Percentiles rank a stretch among this genome's conserved stretches.
Conservation (phyloP, 2,329 filamentous ascomycete species). For the Exophiala dermatitidis region DNA sequence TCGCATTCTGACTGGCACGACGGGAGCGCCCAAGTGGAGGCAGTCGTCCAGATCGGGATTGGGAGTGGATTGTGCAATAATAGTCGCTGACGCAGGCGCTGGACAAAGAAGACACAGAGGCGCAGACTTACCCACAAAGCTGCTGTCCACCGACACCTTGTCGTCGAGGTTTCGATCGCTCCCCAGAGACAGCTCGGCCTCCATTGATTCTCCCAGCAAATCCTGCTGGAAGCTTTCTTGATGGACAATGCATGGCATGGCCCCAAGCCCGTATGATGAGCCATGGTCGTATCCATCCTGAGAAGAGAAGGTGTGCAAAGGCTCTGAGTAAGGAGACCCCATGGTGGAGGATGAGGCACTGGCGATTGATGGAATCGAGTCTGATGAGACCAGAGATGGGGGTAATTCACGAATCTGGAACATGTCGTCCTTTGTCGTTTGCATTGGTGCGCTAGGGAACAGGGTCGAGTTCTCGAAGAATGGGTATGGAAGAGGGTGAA, state of each 20-base stretch:
- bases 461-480: constrained; percentile 21
- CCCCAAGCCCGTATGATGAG: constrained; percentile 45
- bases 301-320: constrained; percentile 45
- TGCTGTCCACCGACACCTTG: constrained; percentile 35
- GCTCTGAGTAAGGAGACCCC: constrained; percentile 59
- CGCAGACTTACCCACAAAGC: constrained; percentile 42
- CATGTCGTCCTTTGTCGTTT: constrained; percentile 19
- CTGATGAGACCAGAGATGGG: constrained; percentile 55
- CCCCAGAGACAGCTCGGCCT: constrained; percentile 37
- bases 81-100: constrained; percentile 17
- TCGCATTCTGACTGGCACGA: constrained; percentile 2
- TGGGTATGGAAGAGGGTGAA: constrained; percentile 20
- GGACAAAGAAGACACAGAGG: constrained; percentile 32
- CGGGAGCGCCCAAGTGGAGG: constrained; percentile 5
- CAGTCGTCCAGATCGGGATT: constrained; percentile 14
- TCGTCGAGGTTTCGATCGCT: constrained; percentile 28
- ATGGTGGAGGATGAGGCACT: constrained; percentile 58
- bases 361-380: constrained; percentile 51
- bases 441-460: constrained; percentile 16
- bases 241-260: constrained; percentile 58
- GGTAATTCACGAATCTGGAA: constrained; percentile 33
- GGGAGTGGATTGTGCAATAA: constrained; percentile 8
- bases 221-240: constrained; percentile 44
- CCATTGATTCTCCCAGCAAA: constrained; percentile 37
- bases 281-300: constrained; percentile 53